Evolutionary conservation across 2,329 filamentous ascomycete genomes (phyloP).

Genomic region (Blumeria graminis): DNA sequence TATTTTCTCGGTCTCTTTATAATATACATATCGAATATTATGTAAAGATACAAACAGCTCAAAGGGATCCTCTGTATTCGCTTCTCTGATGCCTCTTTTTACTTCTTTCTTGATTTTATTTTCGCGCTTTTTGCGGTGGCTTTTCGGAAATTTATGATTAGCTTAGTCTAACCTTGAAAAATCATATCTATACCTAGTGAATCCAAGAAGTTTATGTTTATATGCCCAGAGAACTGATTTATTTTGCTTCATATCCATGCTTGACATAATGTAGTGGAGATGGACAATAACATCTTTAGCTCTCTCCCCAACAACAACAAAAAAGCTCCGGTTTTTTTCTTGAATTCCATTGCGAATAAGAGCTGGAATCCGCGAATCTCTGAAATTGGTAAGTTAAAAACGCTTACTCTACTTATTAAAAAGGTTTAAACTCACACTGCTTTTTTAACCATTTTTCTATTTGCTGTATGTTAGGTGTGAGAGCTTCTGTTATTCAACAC

Average conservation of each 20-base stretch:
- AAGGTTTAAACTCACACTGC: slow-evolving; percentile 9
- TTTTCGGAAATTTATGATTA: neutral
- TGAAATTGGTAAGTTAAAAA: slow-evolving; percentile 16
- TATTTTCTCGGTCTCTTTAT: slow-evolving; percentile 99
- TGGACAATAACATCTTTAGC: slow-evolving; percentile 95
- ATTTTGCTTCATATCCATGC: slow-evolving; percentile 74
- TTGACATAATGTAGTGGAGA: slow-evolving; percentile 79
- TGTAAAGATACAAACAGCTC: slow-evolving; percentile 91
- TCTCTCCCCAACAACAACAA: slow-evolving; percentile 83
- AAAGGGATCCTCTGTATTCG: slow-evolving; percentile 83
- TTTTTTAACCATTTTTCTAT: slow-evolving; percentile 15
- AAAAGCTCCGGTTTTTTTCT: slow-evolving; percentile 95
- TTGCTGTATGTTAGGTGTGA: too few species aligned
- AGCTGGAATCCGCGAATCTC: slow-evolving; percentile 73
- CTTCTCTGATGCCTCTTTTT: slow-evolving; percentile 77
- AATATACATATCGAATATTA: slow-evolving; percentile 97
- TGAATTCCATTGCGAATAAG: slow-evolving; percentile 78
- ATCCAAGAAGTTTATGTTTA: slow-evolving; percentile 89
- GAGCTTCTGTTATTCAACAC: too few species aligned
- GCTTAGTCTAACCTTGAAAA: neutral
- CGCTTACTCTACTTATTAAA: too few species aligned
- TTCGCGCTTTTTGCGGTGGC: slow-evolving; percentile 94
- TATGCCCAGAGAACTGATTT: slow-evolving; percentile 97
- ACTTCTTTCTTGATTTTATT: slow-evolving; percentile 97
- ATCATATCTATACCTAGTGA: slow-evolving; percentile 30